A percentile compares a stretch with the other conserved stretches of the same genome.
Conservation (phyloP, 352 stramenopile species). For the Pythium insidiosum region DNA sequence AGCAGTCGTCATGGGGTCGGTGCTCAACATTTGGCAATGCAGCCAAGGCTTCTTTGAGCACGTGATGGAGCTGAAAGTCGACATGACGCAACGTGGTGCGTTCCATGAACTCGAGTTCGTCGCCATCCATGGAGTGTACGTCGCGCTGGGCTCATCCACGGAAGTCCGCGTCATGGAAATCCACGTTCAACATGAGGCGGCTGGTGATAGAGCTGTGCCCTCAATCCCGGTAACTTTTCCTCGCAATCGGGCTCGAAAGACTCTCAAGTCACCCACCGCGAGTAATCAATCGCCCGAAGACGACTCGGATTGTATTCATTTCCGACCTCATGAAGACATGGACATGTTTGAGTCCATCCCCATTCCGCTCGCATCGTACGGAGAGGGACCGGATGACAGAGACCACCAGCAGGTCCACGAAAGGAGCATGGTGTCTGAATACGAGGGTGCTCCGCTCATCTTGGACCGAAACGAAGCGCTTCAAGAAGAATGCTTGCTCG, state of each 20-base stretch:
- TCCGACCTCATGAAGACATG: conserved; percentile 28
- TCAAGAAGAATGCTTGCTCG: conserved; percentile 66
- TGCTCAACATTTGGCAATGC: conserved; percentile 84
- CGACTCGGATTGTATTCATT: conserved; percentile 29
- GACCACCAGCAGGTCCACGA: conserved; percentile 35
- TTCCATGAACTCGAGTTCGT: conserved; percentile 71
- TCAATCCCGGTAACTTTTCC: too few relatives aligned
- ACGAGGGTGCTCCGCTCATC: conserved; percentile 51
- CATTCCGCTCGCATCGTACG: conserved; percentile 47
- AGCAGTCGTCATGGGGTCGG: conserved; percentile 59
- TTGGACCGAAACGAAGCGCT: conserved; percentile 63
- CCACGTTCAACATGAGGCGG: conserved; percentile 47
- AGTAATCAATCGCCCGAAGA: conserved; percentile 23
- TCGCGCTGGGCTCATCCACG: conserved; percentile 64
- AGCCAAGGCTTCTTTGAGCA: conserved; percentile 83
- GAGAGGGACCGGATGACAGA: conserved; percentile 32
- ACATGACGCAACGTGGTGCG: conserved; percentile 63
- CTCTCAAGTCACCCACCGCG: too few relatives aligned
- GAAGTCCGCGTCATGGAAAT: conserved; percentile 83
- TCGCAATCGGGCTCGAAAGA: too few relatives aligned
- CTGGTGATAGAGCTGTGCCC: too few relatives aligned
- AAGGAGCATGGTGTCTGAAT: conserved; percentile 42
- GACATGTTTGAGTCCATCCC: conserved; percentile 45
- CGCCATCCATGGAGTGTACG: conserved; percentile 72
- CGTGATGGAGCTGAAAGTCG: conserved; percentile 83